phyloP scores from a whole-genome alignment of 2,329 filamentous ascomycete species.

The Seiridium unicorne region DNA sequence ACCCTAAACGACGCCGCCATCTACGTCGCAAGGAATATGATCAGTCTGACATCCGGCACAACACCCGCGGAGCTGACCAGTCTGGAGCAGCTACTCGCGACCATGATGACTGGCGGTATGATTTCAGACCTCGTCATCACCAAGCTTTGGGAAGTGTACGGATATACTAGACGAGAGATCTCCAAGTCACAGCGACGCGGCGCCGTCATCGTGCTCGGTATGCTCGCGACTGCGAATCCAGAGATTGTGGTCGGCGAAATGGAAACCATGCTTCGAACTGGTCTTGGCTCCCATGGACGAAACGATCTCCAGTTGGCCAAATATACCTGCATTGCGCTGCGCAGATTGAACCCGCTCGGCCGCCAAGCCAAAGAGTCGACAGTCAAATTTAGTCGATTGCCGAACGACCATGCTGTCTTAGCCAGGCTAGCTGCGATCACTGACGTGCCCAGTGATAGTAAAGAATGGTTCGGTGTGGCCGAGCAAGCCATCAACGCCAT shows the following conservation, averaged over 20 bases:
- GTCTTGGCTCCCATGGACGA: conserved; percentile 77
- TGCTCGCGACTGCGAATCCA: conserved; percentile 90
- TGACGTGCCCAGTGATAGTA: conserved; percentile 82
- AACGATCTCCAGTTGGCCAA: conserved; percentile 86
- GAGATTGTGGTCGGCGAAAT: conserved; percentile 94
- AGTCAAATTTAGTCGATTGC: conserved; percentile 70
- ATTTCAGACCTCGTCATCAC: conserved; percentile 82
- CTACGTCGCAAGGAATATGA: conserved; percentile 97
- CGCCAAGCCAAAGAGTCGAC: conserved; percentile 74
- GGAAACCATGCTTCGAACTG: conserved; percentile 89
- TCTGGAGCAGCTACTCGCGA: conserved; percentile 88
- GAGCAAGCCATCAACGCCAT: conserved; percentile 97
- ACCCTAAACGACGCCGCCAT: conserved; percentile 87
- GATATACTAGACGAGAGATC: conserved; percentile 89
- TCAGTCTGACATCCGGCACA: conserved; percentile 93
- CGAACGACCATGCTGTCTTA: conserved; percentile 90
- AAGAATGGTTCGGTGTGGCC: conserved; percentile 94
- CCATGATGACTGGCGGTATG: conserved; percentile 94
- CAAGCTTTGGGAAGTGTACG: conserved; percentile 97
- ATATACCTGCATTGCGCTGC: conserved; percentile 90
- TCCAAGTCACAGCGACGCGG: conserved; percentile 87
- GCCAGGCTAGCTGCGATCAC: conserved; percentile 78
- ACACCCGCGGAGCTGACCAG: conserved; percentile 94
- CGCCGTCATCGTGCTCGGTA: conserved; percentile 93
- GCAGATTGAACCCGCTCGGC: conserved; percentile 83